phyloP scores from a whole-genome alignment of 768 basidiomycete species.

The Tulasnella sp. region DNA sequence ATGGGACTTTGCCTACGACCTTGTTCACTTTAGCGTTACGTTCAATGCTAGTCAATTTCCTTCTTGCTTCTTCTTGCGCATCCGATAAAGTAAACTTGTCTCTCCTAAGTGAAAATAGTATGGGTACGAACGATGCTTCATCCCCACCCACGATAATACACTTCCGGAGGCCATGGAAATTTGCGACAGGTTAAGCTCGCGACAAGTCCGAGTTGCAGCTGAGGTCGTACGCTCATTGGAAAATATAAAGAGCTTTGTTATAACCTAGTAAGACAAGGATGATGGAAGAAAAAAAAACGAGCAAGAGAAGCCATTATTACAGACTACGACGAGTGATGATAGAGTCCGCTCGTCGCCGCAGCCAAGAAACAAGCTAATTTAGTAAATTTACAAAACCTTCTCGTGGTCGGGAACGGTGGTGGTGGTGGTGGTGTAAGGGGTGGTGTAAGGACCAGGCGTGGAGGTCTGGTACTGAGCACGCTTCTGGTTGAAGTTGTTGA shows the following conservation, averaged over 20 bases:
- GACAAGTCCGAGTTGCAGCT: not conserved
- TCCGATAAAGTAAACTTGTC: too few relatives aligned
- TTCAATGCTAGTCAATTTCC: too few relatives aligned
- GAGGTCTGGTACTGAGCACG: conserved; percentile 18
- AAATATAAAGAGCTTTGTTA: not conserved
- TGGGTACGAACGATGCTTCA: too few relatives aligned
- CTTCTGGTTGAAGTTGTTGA: conserved; percentile 40
- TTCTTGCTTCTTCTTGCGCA: too few relatives aligned
- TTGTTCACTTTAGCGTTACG: too few relatives aligned
- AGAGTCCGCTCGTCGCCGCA: not conserved
- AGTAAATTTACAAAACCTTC: conserved; percentile 9
- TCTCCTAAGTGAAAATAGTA: too few relatives aligned
- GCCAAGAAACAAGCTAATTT: not conserved
- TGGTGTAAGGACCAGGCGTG: conserved; percentile 21
- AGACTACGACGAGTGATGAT: not conserved
- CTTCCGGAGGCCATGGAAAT: too few relatives aligned
- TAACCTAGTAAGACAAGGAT: not conserved
- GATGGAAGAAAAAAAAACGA: not conserved
- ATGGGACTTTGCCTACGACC: too few relatives aligned
- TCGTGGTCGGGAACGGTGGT: conserved; percentile 30
- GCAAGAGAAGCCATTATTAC: not conserved
- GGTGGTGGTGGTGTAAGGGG: conserved; percentile 29
- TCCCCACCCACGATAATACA: too few relatives aligned
- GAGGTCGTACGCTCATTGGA: not conserved
- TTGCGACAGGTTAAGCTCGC: too few relatives aligned